Evolutionary conservation across 2,329 filamentous ascomycete genomes (phyloP).

Genomic region (Talaromyces amestolkiae): DNA sequence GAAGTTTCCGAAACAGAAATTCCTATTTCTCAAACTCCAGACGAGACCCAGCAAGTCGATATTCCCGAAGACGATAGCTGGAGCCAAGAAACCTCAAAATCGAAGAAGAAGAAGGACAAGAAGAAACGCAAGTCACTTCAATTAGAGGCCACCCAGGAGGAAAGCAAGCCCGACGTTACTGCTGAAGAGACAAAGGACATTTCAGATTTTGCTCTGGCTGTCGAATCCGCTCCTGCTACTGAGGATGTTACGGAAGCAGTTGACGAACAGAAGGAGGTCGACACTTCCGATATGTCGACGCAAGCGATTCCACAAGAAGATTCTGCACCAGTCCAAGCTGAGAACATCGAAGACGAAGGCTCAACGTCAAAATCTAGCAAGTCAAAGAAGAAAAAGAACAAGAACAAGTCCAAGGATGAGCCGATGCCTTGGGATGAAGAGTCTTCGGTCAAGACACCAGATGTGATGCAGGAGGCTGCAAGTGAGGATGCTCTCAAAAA

Average conservation of each 20-base stretch:
- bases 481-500: not conserved
- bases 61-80: not conserved
- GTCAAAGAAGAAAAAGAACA: slow-evolving; percentile 34
- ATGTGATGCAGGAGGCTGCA: not conserved
- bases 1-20: not conserved
- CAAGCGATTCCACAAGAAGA: not conserved
- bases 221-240: not conserved
- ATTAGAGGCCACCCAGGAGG: slow-evolving; percentile 8
- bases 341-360: slow-evolving; percentile 4
- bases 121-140: slow-evolving; percentile 31
- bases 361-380: slow-evolving; percentile 12
- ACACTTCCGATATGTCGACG: not conserved
- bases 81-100: slow-evolving; percentile 20
- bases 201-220: not conserved
- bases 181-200: not conserved
- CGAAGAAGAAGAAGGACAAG: slow-evolving; percentile 37
- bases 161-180: not conserved
- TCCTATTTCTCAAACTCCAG: not conserved
- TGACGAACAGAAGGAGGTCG: not conserved
- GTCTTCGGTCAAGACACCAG: not conserved
- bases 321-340: not conserved
- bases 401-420: slow-evolving; percentile 31
- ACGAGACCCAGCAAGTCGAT: not conserved
- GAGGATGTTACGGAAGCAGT: not conserved
- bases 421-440: slow-evolving; percentile 10